Base-by-base conservation (phyloP, 1,284 basidiomycete species). In the Sporisorium scitamineum region DNA sequence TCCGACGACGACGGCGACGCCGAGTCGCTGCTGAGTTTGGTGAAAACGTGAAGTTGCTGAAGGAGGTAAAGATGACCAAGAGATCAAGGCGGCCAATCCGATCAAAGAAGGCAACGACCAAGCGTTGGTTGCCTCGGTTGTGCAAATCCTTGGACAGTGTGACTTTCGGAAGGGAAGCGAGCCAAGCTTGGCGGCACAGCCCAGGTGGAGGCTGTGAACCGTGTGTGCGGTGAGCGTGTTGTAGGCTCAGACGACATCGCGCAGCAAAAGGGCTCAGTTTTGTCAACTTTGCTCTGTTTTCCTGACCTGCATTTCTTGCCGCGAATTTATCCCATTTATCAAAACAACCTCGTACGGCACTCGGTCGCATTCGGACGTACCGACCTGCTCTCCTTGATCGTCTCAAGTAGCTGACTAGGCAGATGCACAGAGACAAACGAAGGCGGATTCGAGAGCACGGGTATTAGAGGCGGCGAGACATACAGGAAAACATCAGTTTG, bases 171-270 rank as follows among this genome's bases (percentile, higher is more conserved):
- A 44, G 10, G 29, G 18, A 34, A 34, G 50, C 27, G 29, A 31
- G 29, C 50, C n/a, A 3, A 42, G 41, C 13, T 8, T 14, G 13
- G 3, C 34, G 34, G 34, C 34, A 8, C 34, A 8, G 34, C 34
- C 11, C 6, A n/a, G 39, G 56, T 54, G 59, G 59, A 61, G 59
- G 51, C 41, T 37, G 41, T 18, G 14, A n/a, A n/a, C 37, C 37
- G 42, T 51, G 41, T 20, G 54, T 44, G 53, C 54, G 16, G 26
- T 13, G 42, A 44, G 42, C 6, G 22, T 4, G 18, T 11, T 42
- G 34, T 37, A 42, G 20, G 52, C 42, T 44, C 59, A n/a, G 27
- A 18, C 51, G 59, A 61, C 59, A 61, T 61, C 58, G 53, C 58
- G 32, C 31, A 51, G 24, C 45, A 47, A 37, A 58, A 26, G 34